These are phyloP conservation scores for Moniliella sp. DNA, from an alignment of 1,284 basidiomycete species.

Conservation along the genomic window DNA sequence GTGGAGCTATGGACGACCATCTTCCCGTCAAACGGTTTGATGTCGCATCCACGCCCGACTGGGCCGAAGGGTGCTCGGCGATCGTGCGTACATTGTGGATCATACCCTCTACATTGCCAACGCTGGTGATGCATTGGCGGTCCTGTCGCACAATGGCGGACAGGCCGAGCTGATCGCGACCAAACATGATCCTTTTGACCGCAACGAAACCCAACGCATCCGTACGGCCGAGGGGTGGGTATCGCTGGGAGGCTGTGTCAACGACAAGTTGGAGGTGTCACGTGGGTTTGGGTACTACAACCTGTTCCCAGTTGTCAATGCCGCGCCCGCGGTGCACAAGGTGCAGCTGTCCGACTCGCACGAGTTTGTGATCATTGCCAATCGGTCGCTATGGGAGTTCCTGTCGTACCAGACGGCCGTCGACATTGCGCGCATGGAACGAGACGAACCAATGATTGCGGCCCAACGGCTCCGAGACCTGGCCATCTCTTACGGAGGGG, in stretches of 20 bases:
- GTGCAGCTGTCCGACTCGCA: slow-evolving; percentile 61
- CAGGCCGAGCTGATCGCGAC: slow-evolving; percentile 54
- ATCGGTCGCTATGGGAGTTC: slow-evolving; percentile 76
- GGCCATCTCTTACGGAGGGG: slow-evolving; percentile 85
- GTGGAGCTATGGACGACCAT: too few relatives aligned
- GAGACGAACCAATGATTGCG: slow-evolving; percentile 75
- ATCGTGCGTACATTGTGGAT: slow-evolving; percentile 66
- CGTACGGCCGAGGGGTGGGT: slow-evolving; percentile 85
- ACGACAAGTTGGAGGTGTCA: slow-evolving; percentile 75
- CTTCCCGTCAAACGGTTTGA: too few relatives aligned
- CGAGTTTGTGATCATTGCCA: slow-evolving; percentile 90
- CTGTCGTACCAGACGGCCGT: slow-evolving; percentile 88
- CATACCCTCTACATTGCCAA: slow-evolving; percentile 74
- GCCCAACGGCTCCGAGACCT: slow-evolving; percentile 91
- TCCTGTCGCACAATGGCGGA: slow-evolving; percentile 58
- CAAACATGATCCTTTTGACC: slow-evolving; percentile 75
- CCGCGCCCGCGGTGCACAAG: slow-evolving; percentile 54
- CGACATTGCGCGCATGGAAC: slow-evolving; percentile 70
- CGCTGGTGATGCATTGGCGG: slow-evolving; percentile 67
- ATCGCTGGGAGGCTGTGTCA: slow-evolving; percentile 73
- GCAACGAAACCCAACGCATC: slow-evolving; percentile 62
- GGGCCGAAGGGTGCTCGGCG: too few relatives aligned
- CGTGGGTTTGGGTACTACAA: slow-evolving; percentile 85
- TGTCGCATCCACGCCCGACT: too few relatives aligned
- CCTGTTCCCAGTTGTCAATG: slow-evolving; percentile 71